Base-by-base conservation (phyloP, 192 early-diverging fungal species). In the Coemansia sp. region DNA sequence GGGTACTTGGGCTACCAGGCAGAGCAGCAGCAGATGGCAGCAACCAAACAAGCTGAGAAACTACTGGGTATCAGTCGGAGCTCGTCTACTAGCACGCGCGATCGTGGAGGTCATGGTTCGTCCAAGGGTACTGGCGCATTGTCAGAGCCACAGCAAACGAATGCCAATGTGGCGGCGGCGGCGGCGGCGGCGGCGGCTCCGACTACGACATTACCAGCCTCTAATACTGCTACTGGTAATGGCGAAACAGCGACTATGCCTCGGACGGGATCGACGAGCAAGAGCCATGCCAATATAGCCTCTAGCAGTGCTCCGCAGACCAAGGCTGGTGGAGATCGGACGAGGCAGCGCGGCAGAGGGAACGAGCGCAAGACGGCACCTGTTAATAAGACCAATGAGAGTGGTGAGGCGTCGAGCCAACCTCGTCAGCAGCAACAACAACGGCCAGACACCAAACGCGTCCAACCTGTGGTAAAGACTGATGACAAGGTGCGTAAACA, bases 261-360 rank as follows among this genome's bases (percentile, higher is more conserved):
- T 32, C 55, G 55, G 29, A 58, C 55, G 14, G 55, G 2, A 12
- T 58, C 55, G 29, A n/a, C 55, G 55, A 58, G 55, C 27, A 58
- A 34, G 17, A 34, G 3, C 23, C 64, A 55, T 25, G 21, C 0
- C 32, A 51, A n/a, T 45, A 31, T 6, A 4, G 34, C 48, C 1
- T 48, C 19, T 7, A 7, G 50, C 23, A 55, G 25, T 27, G 51
- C 31, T 29, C 15, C 29, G 1, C 55, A 58, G 27, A 6, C 55
- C 17, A 58, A 34, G 17, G 6, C 31, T 34, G 55, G 31, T 11
- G 51, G 55, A 58, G 55, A 34, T 7, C 55, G 55, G 15, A 8
- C 29, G 0, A 34, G 29, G 55, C 14, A 58, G 29, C 55, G 51
- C 31, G 55, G 55, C 17, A 15, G 55, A n/a, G 29, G 55, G 17